Evolutionary conservation across 345 rosid genomes (phyloP), one percentile per base, ranked within the genome.

Genomic region (Sonneratia caseolaris): DNA sequence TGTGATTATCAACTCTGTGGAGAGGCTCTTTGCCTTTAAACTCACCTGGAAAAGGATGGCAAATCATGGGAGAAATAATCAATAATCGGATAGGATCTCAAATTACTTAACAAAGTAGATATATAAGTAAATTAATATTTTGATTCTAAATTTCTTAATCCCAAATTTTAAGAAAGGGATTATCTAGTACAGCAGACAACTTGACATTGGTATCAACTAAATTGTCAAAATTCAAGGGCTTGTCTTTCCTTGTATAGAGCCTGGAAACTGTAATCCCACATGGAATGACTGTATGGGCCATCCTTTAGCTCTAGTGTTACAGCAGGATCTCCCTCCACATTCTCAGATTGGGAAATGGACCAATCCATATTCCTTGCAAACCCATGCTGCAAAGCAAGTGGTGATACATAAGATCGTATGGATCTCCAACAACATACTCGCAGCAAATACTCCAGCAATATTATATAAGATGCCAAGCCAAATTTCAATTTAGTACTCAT

Each of bases 361-460:
- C 98, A 94, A 76, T 94, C 98, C 96, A 94, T 68, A 77, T 91
- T 94, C 77, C 98, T 88, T 57, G 88, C 95, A 81, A 94, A 94
- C 37, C 98, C 98, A 81, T 94, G 97, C 98, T 91, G 79, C 82
- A 61, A 73, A 64, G 70, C 22, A 40, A 70, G 71, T 3, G 53
- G 18, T 65, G 15, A 81, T 48, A 13, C 66, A 14, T 43, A 75
- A n/a, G 76, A 51, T 22, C 21, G 14, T 22, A 53, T 45, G 19
- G 40, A 66, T 15, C 1, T 10, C 32, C 37, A 35, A 24, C 37
- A 7, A 62, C 16, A 27, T 27, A 62, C 19, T 32, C 8, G 21
- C 7, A 62, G 45, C 66, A 62, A 5, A 27, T 62, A 10, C 32
- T 11, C 66, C 19, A 11, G 37, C 37, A 27, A 62, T 62, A 27